Percentiles rank a stretch among this genome's conserved stretches.
Conservation (phyloP, 306 rosid species). For the Mimosa pudica region DNA sequence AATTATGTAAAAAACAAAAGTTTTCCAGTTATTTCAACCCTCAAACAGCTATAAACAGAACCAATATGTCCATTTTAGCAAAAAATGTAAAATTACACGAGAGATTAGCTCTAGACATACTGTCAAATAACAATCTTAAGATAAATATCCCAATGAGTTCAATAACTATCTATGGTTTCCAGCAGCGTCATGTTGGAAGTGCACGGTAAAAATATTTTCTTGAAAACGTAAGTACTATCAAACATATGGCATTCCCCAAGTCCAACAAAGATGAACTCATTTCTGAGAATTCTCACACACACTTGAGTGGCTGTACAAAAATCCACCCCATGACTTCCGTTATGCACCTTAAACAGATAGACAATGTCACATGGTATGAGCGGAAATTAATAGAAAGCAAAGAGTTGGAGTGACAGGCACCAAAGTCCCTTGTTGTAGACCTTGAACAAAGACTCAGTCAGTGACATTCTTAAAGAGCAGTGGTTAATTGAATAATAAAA, state of each 20-base stretch:
- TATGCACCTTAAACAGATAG: neutral
- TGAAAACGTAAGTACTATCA: neutral
- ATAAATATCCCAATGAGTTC: neutral
- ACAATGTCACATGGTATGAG: neutral
- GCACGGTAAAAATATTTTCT: neutral
- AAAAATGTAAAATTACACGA: constrained; percentile 8
- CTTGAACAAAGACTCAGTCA: neutral
- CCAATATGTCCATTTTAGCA: constrained; percentile 12
- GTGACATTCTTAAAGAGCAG: neutral
- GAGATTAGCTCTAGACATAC: neutral
- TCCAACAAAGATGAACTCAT: constrained; percentile 1
- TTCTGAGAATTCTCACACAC: neutral
- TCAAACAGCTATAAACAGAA: constrained; percentile 21
- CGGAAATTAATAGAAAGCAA: neutral
- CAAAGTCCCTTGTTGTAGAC: neutral
- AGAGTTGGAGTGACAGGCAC: neutral
- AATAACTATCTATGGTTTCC: neutral
- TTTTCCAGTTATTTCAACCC: constrained; percentile 19
- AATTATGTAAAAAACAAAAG: constrained; percentile 36
- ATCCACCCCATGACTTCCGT: neutral
- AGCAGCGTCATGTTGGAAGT: neutral
- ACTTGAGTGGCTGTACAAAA: neutral
- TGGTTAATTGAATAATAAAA: neutral
- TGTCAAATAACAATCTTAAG: constrained; percentile 1
- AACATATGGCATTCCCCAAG: neutral